Percentiles rank a stretch among this genome's conserved stretches.
Evolutionary conservation across 306 rosid species (phyloP).

Genomic region (Begonia peltatifolia): DNA sequence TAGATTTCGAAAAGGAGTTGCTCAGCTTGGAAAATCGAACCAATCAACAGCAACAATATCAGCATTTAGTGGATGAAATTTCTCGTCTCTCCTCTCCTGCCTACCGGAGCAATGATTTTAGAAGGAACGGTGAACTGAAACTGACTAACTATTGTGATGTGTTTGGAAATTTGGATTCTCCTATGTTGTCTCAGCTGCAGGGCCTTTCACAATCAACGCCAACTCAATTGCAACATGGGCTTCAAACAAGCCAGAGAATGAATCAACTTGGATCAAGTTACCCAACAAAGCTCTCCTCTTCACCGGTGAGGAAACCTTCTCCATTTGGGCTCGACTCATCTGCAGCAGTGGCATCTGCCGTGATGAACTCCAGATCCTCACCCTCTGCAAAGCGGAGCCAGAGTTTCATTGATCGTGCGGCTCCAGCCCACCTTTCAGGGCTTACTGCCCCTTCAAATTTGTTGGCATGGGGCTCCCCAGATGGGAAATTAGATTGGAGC

Average conservation of each 20-base stretch:
- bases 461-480: conserved; percentile 45
- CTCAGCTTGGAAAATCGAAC: conserved; percentile 39
- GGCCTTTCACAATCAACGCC: no score
- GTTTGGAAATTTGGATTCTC: conserved; percentile 46
- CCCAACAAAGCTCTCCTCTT: conserved; percentile 55
- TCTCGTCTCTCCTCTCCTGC: conserved; percentile 75
- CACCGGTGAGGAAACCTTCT: conserved; percentile 55
- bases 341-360: no score
- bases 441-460: conserved; percentile 33
- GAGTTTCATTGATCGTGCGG: conserved; percentile 72
- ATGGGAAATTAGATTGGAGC: conserved; percentile 76
- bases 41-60: conserved; percentile 36
- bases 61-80: conserved; percentile 61
- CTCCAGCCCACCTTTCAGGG: conserved; percentile 25
- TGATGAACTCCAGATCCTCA: conserved; percentile 47
- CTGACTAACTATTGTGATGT: conserved; percentile 61
- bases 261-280: conserved; percentile 74
- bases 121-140: conserved; percentile 41
- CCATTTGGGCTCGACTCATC: conserved; percentile 22
- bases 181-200: conserved; percentile 39
- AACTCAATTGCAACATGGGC: conserved; percentile 32
- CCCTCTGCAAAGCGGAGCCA: conserved; percentile 83
- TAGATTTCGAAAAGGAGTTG: conserved; percentile 63
- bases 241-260: conserved; percentile 59
- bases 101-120: conserved; percentile 29